Conservation (phyloP, 495 filamentous ascomycete genomes). For the Glonium stellatum region DNA sequence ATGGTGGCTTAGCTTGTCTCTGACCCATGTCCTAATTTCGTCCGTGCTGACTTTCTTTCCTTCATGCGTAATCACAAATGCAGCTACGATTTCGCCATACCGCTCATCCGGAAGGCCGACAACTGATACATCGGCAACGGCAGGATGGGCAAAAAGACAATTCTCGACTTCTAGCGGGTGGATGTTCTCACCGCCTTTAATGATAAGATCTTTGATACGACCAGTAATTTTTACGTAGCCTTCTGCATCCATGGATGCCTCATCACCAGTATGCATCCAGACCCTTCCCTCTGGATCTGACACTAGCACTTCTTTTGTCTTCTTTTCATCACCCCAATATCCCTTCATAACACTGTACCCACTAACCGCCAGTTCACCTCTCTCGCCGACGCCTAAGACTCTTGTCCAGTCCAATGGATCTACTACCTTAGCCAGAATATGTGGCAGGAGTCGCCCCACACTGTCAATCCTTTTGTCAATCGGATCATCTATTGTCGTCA, state of each 20-base stretch:
- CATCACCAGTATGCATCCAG: conserved; percentile 61
- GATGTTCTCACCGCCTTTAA: conserved; percentile 92
- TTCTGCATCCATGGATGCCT: conserved; percentile 74
- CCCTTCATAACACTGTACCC: conserved; percentile 89
- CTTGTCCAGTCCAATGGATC: conserved; percentile 48
- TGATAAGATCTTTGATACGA: conserved; percentile 87
- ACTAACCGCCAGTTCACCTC: conserved; percentile 74
- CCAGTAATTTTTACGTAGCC: conserved; percentile 62
- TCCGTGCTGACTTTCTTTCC: conserved; percentile 41
- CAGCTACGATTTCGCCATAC: conserved; percentile 82
- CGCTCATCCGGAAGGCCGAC: conserved; percentile 76
- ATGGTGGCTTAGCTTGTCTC: conserved; percentile 63
- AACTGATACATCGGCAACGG: conserved; percentile 66
- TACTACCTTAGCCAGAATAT: conserved; percentile 81
- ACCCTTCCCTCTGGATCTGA: conserved; percentile 39
- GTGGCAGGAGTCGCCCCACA: conserved; percentile 73
- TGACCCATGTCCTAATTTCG: conserved; percentile 66
- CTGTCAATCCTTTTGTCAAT: conserved; percentile 68
- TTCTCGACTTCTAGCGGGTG: conserved; percentile 93
- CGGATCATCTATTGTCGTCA: conserved; percentile 82
- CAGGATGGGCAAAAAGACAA: conserved; percentile 66
- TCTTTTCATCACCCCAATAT: conserved; percentile 69
- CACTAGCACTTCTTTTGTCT: conserved; percentile 65
- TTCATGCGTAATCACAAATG: conserved; percentile 60
- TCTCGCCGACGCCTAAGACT: conserved; percentile 56